Base-by-base conservation (phyloP, 352 stramenopile species). In the Globisporangium canariense region DNA sequence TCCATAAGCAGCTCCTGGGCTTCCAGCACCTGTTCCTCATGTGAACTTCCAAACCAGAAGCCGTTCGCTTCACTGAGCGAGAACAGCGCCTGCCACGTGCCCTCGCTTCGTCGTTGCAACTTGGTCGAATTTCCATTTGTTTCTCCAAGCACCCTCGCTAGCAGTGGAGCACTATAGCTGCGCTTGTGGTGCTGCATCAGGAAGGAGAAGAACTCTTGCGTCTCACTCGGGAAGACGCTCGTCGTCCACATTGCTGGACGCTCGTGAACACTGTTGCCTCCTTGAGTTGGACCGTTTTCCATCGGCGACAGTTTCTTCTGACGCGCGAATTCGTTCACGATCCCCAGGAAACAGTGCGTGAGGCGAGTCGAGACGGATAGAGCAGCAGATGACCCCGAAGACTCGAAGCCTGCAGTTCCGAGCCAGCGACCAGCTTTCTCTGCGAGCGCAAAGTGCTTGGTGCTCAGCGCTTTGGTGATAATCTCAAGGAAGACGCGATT, bases 401-500 rank as follows among this genome's bases (percentile, higher is more conserved):
- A 32, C 18, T 9, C 14, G 30, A 54, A 9, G 8, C 34, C 10
- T 20, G n/a, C 57, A 45, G 56, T 41, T 5, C 64, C 57, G 11
- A 69, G 43, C 11, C 73, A 63, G 36, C 49, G 53, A 34, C 55
- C 68, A n/a, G 76, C 71, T 69, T 68, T 62, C 60, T 72, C 65
- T 28, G 76, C 77, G 18, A 88, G 49, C 8, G 60, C 61, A 43
- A 78, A 77, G 2, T 50, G 47, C 11, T 14, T 18, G 2, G 49
- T 55, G 7, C 18, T 22, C 7, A 91, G 18, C 6, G 68, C 69
- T n/a, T 58, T 47, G 11, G 59, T 40, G 18, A 76, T 68, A 45
- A 86, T 79, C 32, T 72, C 75, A 41, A 76, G 59, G 36, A 87
- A 74, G 54, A 83, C 70, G 28, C 62, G 76, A 32, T 55, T 74